Evolutionary conservation across 495 filamentous ascomycete species (phyloP), one percentile per base, ranked within the genome.

Genomic region (Podospora pseudopauciseta): DNA sequence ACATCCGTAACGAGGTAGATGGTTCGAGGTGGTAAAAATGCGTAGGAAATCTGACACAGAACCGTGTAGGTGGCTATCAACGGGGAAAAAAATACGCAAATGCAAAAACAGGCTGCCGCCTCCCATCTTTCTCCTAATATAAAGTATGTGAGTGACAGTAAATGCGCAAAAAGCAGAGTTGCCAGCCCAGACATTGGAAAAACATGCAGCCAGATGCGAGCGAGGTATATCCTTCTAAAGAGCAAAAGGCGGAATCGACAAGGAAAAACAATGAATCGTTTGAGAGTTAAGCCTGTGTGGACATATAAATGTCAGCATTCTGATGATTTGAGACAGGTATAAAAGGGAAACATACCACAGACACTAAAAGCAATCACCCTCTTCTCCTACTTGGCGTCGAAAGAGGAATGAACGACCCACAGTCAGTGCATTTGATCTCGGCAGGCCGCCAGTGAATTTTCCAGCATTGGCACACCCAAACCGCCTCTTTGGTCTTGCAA

Each of bases 391-490:
- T 63, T 7, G 61, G 61, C 6, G 55, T 64, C 5, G 62, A 64
- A 4, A 71, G 34, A 13, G 63, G 67, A 4, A 56, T 34, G 53
- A 56, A 60, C 2, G 28, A 60, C 11, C 28, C 27, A 2, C 72
- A 74, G 11, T 65, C 70, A n/a, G 19, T 13, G 5, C 72, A 74
- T 19, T 66, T 60, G 4, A 65, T 32, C 20, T 67, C 68, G 4
- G 20, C 18, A 1, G 68, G 65, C 6, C 70, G 39, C 11, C 13
- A 20, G 30, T 67, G 68, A 13, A 68, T 63, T 39, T 64, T 70
- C 65, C 60, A 61, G 67, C 76, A 78, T 3, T 65, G 9, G 67
- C 76, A 78, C 9, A 78, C 68, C 76, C 76, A 78, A 34, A 69
- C 54, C 13, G 73, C 74, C 6, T 71, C 67, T 23, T 67, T 69